phyloP scores from a whole-genome alignment of 2,329 filamentous ascomycete species.

The Curvularia verruculosa region DNA sequence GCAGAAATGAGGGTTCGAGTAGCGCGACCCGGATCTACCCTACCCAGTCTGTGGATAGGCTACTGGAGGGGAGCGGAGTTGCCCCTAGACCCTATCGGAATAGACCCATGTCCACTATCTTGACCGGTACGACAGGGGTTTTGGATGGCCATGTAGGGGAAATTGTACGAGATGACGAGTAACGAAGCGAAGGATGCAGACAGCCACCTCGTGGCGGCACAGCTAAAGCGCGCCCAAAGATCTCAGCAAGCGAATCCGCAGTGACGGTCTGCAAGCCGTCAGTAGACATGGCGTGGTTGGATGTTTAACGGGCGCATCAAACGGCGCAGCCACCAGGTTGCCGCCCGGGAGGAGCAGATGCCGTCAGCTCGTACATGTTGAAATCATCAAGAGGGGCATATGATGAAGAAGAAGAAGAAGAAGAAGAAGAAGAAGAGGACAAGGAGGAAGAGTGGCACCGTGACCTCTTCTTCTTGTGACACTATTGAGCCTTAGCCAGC shows the following conservation, averaged over 20 bases:
- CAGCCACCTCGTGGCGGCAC: conserved; percentile 16
- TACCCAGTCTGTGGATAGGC: conserved; percentile 18
- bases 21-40: conserved; percentile 23
- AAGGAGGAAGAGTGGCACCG: conserved; percentile 3
- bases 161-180: conserved; percentile 7
- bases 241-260: conserved; percentile 18
- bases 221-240: conserved; percentile 9
- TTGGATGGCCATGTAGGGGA: conserved; percentile 1
- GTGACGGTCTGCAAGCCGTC: conserved; percentile 12
- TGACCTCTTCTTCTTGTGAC: conserved; percentile 7
- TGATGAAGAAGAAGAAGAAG: too few species aligned
- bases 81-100: conserved; percentile 11
- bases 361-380: conserved; percentile 25
- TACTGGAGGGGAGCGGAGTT: conserved; percentile 22
- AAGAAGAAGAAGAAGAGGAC: too few species aligned
- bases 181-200: conserved; percentile 4
- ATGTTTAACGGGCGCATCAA: conserved; percentile 30
- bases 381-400: not conserved
- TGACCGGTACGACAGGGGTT: conserved; percentile 12
- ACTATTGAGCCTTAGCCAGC: conserved; percentile 13
- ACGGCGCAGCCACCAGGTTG: conserved; percentile 27
- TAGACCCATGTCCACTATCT: conserved; percentile 5
- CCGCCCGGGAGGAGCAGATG: conserved; percentile 21
- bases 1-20: conserved; percentile 23
- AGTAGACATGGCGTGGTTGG: conserved; percentile 19